Evolutionary conservation across 2,329 filamentous ascomycete genomes (phyloP).

Genomic region (Neonectria coccinea): DNA sequence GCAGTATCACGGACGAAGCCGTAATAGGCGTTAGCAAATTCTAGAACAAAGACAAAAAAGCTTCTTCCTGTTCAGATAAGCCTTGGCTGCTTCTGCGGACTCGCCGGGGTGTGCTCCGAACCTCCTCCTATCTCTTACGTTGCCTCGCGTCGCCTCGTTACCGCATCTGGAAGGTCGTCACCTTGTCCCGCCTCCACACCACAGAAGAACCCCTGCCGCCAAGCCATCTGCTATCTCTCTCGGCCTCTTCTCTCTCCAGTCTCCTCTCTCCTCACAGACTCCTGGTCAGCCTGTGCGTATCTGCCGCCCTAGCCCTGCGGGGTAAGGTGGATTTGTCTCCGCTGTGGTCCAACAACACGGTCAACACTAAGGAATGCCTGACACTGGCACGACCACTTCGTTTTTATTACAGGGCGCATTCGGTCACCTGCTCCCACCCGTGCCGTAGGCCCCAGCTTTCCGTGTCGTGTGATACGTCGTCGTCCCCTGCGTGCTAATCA

Average conservation of each 20-base stretch:
- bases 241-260: too few relatives aligned
- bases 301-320: conserved; percentile 7
- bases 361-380: too few relatives aligned
- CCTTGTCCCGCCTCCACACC: neutral
- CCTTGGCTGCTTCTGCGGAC: neutral
- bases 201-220: neutral
- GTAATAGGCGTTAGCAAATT: conserved; percentile 1
- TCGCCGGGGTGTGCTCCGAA: conserved; percentile 6
- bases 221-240: conserved; percentile 32
- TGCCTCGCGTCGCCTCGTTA: conserved; percentile 6
- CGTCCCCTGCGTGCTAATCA: neutral
- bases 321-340: neutral
- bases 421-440: neutral
- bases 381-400: neutral
- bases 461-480: neutral
- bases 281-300: conserved; percentile 1
- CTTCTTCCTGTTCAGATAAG: conserved; percentile 11
- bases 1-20: neutral
- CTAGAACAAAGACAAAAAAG: conserved; percentile 2
- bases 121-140: conserved; percentile 18
- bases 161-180: conserved; percentile 23
- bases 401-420: neutral
- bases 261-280: neutral
- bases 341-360: neutral
- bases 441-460: neutral